Base-by-base conservation (phyloP, 306 rosid species). In the Gillenia trifoliata region DNA sequence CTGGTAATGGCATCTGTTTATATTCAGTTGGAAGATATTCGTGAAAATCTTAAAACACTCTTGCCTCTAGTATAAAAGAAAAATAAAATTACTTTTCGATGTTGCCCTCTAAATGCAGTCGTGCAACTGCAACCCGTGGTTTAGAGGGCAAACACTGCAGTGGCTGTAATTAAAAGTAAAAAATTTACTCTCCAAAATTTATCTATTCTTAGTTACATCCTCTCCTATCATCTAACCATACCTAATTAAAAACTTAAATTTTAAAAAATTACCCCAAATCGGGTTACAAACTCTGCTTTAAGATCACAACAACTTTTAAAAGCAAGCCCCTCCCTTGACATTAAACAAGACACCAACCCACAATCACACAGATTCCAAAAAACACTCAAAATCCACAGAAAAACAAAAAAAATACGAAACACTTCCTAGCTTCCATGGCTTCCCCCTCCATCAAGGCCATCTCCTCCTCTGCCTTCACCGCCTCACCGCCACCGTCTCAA, bases 351-450 rank as follows among this genome's bases (percentile, higher is more conserved):
- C 64, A 30, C 40, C 10, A 7, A 5, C 40, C 45, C n/a, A 61
- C 36, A 29, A 28, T 29, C 66, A 10, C 68, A 57, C 41, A 19
- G 6, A 25, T 22, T 25, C 57, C 41, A 13, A 43, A n/a, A 30
- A 30, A 61, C 28, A 77, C 65, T n/a, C n/a, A n/a, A n/a, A n/a
- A n/a, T n/a, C n/a, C n/a, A n/a, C n/a, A 54, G 0, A 36, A 47
- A 57, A 4, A 57, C 3, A 60, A 23, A 33, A 22, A 2, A 19
- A 1, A 29, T 0, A 20, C 60, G 41, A 57, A 62, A 12, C 34
- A 33, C 23, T 11, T 9, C 8, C 79, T 50, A 66, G 41, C 29
- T 41, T 9, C 86, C 62, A 90, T 88, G 97, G 93, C 96, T 26
- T 85, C 82, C 61, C 54, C 71, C 36, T 85, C 70, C 28, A 67